phyloP scores from a whole-genome alignment of 148 eudicot species.

The Drosera capensis region DNA sequence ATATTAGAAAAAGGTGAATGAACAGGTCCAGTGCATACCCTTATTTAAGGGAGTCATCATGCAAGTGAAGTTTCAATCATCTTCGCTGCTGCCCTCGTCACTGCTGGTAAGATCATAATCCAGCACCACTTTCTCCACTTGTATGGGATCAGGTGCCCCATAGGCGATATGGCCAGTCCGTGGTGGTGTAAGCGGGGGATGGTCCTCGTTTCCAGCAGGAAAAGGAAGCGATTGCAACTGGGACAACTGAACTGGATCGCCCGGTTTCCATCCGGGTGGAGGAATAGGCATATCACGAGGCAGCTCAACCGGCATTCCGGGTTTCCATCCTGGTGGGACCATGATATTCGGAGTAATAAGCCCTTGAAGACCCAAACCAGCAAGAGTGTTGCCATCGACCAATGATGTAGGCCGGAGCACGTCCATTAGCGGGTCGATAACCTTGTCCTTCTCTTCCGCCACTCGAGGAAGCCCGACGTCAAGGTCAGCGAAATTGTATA shows the following conservation, averaged over 20 bases:
- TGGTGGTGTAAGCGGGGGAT: constrained; percentile 20
- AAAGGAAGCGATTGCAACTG: constrained; percentile 39
- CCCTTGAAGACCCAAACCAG: constrained; percentile 22
- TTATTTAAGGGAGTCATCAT: too few relatives aligned
- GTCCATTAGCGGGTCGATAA: constrained; percentile 47
- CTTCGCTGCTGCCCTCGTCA: constrained; percentile 72
- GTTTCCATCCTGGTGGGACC: constrained; percentile 86
- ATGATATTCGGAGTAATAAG: constrained; percentile 49
- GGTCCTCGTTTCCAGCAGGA: constrained; percentile 41
- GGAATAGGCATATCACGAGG: constrained; percentile 68
- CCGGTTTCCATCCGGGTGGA: constrained; percentile 89
- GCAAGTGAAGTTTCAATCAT: too few relatives aligned
- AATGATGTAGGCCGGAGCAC: constrained; percentile 16
- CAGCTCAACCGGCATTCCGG: constrained; percentile 86
- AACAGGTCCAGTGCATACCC: too few relatives aligned
- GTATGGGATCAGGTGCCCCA: constrained; percentile 48
- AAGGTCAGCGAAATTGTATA: constrained; percentile 60
- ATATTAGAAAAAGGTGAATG: too few relatives aligned
- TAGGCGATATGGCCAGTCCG: constrained; percentile 20
- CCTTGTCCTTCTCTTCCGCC: constrained; percentile 36
- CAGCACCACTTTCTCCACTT: constrained; percentile 63
- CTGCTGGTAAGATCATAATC: constrained; percentile 31
- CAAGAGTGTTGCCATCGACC: constrained; percentile 18
- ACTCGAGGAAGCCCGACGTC: constrained; percentile 67
- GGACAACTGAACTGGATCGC: constrained; percentile 70